Conservation (phyloP, 805 yeast genomes). For the Ogataea paraovalis region DNA sequence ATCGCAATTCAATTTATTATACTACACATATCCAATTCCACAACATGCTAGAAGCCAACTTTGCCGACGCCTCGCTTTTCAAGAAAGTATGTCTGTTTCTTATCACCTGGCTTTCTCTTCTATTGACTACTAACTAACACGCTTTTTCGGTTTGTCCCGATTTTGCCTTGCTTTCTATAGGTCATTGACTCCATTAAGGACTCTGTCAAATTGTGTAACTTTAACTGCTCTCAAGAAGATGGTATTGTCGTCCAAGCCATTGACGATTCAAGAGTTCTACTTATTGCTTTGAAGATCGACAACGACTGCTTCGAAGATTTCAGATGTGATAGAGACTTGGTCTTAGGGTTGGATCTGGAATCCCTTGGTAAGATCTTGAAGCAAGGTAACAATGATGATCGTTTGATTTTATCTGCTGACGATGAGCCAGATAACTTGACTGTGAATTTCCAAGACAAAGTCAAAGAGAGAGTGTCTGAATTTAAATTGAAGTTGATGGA, state of each 20-base stretch:
- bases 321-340: slow-evolving; percentile 92
- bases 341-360: slow-evolving; percentile 86
- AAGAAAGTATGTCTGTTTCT: slow-evolving; percentile 52
- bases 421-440: slow-evolving; percentile 66
- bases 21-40: no score
- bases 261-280: slow-evolving; percentile 92
- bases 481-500: slow-evolving; percentile 91
- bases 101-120: neutral
- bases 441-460: slow-evolving; percentile 85
- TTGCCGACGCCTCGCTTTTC: slow-evolving; percentile 85
- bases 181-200: slow-evolving; percentile 93
- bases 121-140: slow-evolving; percentile 6
- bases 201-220: slow-evolving; percentile 91
- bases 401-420: slow-evolving; percentile 84
- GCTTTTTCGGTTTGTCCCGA: no score
- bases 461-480: slow-evolving; percentile 88
- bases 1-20: no score
- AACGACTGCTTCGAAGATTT: slow-evolving; percentile 84
- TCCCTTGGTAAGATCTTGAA: slow-evolving; percentile 84
- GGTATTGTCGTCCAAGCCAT: slow-evolving; percentile 97
- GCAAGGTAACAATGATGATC: slow-evolving; percentile 88
- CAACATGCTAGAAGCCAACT: slow-evolving; percentile 92
- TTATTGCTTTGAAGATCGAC: slow-evolving; percentile 84
- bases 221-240: slow-evolving; percentile 83
- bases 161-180: slow-evolving; percentile 24